Conservation (phyloP, 352 stramenopile genomes). For the Phytophthora meadii region DNA sequence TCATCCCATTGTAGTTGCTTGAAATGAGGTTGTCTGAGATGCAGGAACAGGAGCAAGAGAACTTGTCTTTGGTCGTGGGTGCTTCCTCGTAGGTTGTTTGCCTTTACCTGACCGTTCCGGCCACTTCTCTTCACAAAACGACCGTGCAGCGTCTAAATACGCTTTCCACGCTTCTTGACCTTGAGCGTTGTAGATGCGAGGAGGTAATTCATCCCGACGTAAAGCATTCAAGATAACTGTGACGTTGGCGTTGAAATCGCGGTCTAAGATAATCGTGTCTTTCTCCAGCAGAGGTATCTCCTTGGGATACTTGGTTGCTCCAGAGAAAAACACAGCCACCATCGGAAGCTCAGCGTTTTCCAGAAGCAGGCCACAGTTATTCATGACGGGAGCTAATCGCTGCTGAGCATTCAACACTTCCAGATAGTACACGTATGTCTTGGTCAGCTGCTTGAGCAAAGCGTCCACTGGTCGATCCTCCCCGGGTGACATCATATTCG, state of each 20-base stretch:
- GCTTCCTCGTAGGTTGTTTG: slow-evolving; percentile 46
- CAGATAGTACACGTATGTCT: slow-evolving; percentile 67
- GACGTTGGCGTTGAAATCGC: slow-evolving; percentile 37
- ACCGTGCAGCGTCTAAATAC: slow-evolving; percentile 43
- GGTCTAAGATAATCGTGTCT: slow-evolving; percentile 22
- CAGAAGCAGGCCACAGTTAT: slow-evolving; percentile 36
- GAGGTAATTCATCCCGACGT: slow-evolving; percentile 35
- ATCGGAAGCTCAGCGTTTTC: slow-evolving; percentile 51
- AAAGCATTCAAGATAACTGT: slow-evolving; percentile 41
- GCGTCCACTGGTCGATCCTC: slow-evolving; percentile 6
- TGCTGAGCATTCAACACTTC: slow-evolving; percentile 52
- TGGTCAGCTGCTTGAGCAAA: slow-evolving; percentile 65
- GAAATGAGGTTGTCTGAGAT: background rate
- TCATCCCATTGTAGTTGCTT: background rate
- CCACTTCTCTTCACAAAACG: slow-evolving; percentile 74
- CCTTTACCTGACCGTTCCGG: slow-evolving; percentile 62
- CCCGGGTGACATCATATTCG: slow-evolving; percentile 1
- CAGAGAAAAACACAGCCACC: slow-evolving; percentile 50
- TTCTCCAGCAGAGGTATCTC: slow-evolving; percentile 37
- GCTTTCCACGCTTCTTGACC: slow-evolving; percentile 45
- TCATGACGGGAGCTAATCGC: slow-evolving; percentile 39
- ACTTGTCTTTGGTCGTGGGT: slow-evolving; percentile 29
- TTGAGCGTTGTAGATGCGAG: slow-evolving; percentile 40
- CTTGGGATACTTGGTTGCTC: slow-evolving; percentile 22
- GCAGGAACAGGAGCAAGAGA: background rate